These are phyloP conservation scores for Orbilia blumenaviensis DNA, from an alignment of 2,329 filamentous ascomycete species.

Conservation along the genomic window DNA sequence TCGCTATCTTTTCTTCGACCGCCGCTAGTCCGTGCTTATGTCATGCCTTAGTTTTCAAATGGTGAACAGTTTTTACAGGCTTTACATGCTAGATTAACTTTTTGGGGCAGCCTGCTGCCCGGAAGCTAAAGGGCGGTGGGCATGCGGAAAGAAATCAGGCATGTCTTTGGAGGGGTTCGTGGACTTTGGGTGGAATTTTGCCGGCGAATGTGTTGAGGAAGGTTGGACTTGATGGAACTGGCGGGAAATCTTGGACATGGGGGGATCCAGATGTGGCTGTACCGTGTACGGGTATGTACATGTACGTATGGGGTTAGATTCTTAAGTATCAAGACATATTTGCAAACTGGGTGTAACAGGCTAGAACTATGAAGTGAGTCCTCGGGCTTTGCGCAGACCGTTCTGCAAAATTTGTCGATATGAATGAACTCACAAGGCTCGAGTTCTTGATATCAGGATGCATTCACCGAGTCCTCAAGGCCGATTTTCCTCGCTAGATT, in stretches of 20 bases:
- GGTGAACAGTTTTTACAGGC: neutral
- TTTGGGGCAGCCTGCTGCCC: constrained; percentile 12
- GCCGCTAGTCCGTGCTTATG: constrained; percentile 47
- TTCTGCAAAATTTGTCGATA: too few species aligned
- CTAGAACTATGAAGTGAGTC: too few species aligned
- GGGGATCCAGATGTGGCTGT: too few species aligned
- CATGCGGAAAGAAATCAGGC: constrained; percentile 40
- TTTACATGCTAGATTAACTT: constrained; percentile 14
- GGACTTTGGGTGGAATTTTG: constrained; percentile 37
- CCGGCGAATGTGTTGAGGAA: constrained; percentile 48
- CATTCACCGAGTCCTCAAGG: neutral
- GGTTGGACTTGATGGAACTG: neutral
- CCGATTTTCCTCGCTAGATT: neutral
- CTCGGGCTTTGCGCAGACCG: too few species aligned
- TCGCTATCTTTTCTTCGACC: constrained; percentile 5
- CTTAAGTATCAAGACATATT: neutral
- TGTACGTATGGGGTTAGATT: neutral
- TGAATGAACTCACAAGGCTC: neutral
- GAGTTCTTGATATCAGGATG: neutral
- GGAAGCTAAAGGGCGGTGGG: constrained; percentile 31
- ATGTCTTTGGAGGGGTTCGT: constrained; percentile 2
- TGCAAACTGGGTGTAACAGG: neutral
- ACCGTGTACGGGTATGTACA: too few species aligned
- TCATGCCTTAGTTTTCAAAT: constrained; percentile 8
- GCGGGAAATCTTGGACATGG: constrained; percentile 12